phyloP scores from a whole-genome alignment of 202 grass and related monocot species.

The Schoenoplectus tabernaemontani region DNA sequence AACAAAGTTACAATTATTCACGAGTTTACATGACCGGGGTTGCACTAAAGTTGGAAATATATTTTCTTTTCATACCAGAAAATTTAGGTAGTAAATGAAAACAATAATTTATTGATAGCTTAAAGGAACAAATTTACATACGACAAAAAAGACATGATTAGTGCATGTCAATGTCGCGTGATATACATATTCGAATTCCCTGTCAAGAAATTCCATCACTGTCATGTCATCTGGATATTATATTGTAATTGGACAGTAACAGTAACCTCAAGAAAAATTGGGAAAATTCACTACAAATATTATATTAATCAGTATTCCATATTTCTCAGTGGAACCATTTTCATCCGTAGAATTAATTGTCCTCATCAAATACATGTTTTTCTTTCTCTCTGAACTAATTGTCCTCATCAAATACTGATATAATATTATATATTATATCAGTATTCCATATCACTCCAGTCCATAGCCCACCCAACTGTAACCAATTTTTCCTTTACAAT shows the following conservation, averaged over 20 bases:
- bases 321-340: background rate
- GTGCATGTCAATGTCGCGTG: background rate
- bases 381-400: background rate
- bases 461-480: background rate
- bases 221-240: background rate
- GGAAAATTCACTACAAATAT: background rate
- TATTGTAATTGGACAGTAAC: background rate
- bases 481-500: background rate
- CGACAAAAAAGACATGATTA: background rate
- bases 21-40: background rate
- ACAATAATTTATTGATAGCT: background rate
- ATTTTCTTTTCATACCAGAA: background rate
- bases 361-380: background rate
- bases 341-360: background rate
- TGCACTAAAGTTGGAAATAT: background rate
- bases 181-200: background rate
- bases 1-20: background rate
- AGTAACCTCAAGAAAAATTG: background rate
- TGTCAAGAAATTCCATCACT: background rate
- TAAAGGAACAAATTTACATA: background rate
- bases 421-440: no score
- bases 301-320: background rate
- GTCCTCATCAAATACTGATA: no score
- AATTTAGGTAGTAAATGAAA: background rate
- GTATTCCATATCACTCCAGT: background rate